Evolutionary conservation across 805 yeast species (phyloP).

Genomic region (Lipomyces yamanashiensis): DNA sequence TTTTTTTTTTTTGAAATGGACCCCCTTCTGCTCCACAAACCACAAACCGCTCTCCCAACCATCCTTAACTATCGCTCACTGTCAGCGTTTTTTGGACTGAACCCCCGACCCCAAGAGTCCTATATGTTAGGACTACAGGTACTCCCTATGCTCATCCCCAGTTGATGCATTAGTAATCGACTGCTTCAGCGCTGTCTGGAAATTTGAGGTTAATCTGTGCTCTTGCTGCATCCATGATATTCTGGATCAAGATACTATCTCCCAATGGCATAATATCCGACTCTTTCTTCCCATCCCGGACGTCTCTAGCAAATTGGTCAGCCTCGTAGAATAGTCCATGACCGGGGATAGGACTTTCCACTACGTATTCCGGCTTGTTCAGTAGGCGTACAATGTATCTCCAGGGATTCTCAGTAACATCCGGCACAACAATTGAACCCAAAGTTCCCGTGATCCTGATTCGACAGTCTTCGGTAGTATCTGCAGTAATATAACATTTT

Average conservation of each 20-base stretch:
- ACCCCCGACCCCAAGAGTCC: no score
- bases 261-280: conserved; percentile 49
- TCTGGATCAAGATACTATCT: conserved; percentile 55
- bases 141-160: no score
- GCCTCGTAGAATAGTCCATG: conserved; percentile 62
- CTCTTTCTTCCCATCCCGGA: conserved; percentile 48
- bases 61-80: no score
- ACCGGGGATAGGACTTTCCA: conserved; percentile 19
- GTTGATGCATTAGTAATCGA: background rate
- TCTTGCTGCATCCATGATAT: conserved; percentile 54
- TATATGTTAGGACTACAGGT: no score
- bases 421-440: background rate
- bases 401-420: background rate
- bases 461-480: conserved; percentile 34
- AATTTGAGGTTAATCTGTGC: conserved; percentile 52
- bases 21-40: no score
- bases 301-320: conserved; percentile 54
- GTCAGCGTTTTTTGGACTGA: no score
- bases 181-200: conserved; percentile 39
- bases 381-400: background rate
- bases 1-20: no score
- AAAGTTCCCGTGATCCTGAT: conserved; percentile 26
- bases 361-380: background rate
- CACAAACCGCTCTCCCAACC: no score
- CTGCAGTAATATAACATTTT: conserved; percentile 18